Evolutionary conservation across 805 yeast genomes (phyloP), one percentile per base, ranked within the genome.

Genomic region (Cephaloascus albidus): DNA sequence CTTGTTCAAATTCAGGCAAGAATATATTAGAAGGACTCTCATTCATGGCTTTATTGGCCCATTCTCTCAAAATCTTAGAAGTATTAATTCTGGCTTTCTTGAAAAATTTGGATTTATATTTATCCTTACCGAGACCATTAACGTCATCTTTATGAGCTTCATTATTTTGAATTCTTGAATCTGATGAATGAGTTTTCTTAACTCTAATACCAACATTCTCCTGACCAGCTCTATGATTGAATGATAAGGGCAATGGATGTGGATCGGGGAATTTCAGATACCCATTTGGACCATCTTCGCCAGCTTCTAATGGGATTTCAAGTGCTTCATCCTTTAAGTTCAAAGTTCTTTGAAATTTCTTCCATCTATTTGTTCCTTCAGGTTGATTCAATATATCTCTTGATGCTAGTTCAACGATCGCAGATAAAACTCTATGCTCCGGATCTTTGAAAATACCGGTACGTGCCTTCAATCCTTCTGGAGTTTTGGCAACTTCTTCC

Each of bases 121-220:
- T 70, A 54, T 89, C 97, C 2, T 58, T 51, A 12, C 96, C 96
- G 16, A 65, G 62, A 3, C 97, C 97, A 8, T 65, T 73, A 10
- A 89, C 89, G 55, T 89, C 96, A 12, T 65, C 64, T 42, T 66
- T 63, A 55, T 89, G 96, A 10, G 54, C 58, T n/a, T 62, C 62
- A 49, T 72, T 83, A 28, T 78, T 77, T 36, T 79, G 79, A 28
- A 89, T 79, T 54, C 97, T 74, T 1, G 89, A 72, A 57, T 90
- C 97, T 1, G 80, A 70, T 6, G 96, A 85, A 39, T 78, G 76
- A 40, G 78, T 76, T 62, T 90, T 90, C 52, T 75, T 77, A 43
- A 88, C 96, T 41, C 95, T 65, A 17, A 90, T 73, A 38, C 97
- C 97, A 32, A 65, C 61, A 53, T 90, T 90, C 20, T 86, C 95